Base-by-base conservation (phyloP, 176 grass and related monocot species). In the Bromus sterilis region DNA sequence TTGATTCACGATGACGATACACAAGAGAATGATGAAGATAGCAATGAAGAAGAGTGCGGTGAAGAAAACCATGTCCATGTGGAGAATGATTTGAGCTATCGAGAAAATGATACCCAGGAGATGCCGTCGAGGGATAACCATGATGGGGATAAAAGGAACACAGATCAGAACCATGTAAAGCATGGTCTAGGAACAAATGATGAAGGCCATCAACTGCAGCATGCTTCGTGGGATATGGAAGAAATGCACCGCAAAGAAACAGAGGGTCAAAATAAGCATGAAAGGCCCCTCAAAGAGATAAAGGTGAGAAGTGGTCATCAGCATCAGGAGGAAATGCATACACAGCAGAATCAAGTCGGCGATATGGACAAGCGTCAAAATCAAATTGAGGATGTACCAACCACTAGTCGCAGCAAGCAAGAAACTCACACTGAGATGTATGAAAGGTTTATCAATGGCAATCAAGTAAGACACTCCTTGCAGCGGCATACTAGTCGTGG, bases 1-100 rank as follows among this genome's bases (percentile, higher is more conserved):
- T 74, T 82, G 78, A 82, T 78, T 60, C 57, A 82, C 1, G 78
- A 78, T 2, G 74, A 78, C 4, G 83, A 82, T n/a, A 42, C 46
- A 10, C 56, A 64, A 30, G 82, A 63, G 62, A 53, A 76, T 10
- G 30, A 79, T 16, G 69, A 36, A 42, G 25, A 51, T 26, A 6
- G 10, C 3, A 5, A 48, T 6, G 35, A 65, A 65, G 80, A 73
- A 9, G 4, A 63, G 4, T 11, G 28, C 35, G 26, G 8, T 29
- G 16, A 68, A 7, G 63, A 77, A 16, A 78, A 78, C 33, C 13
- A 72, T 15, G 24, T 34, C 33, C 13, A 72, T 15, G 24, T 34
- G 26, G 14, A 31, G 32, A 43, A 32, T 34, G 66, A 43, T 65
- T 63, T 16, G 63, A 73, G 24, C 4, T 24, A 42, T 15, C 75